Evolutionary conservation across 1,139 yeast genomes (phyloP), one percentile per base, ranked within the genome.

Genomic region (Scheffersomyces segobiensis): DNA sequence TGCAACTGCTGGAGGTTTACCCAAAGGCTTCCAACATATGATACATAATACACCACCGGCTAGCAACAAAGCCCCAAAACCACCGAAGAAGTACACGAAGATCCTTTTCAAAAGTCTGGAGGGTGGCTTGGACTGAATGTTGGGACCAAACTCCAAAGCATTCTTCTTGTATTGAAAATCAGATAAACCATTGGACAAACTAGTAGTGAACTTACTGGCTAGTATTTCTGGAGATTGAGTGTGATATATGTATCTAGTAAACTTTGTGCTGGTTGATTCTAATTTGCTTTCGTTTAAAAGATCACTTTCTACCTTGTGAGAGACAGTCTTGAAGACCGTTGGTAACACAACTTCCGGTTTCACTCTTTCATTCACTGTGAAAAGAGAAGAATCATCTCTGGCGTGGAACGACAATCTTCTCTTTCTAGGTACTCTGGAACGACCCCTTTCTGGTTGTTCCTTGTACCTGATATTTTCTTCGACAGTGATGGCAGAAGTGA

Each of bases 1-100:
- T 5, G 85, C 76, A 21, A 74, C 64, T 0, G 79, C 77, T 3
- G 87, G 86, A 22, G 86, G 86, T 47, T 79, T 68, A 18, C 86
- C 85, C 54, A 83, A 70, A 1, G 86, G 86, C 60, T 80, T 81
- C 84, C 85, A 83, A 48, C 80, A 71, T 50, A 83, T 67, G 55
- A 79, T 72, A 62, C 81, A 80, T 50, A 83, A 70, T n/a, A 82
- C 67, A 55, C 83, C 85, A 60, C 82, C 84, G 52, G 71, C 67
- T 60, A 81, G 67, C 53, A 83, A 71, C 54, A 83, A 68, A 0
- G 74, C 64, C 49, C 87, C 85, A 65, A 83, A 83, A 2, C 87
- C 86, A 57, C 86, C 85, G 69, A 83, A 83, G 56, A 79, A 70
- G 65, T 83, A 80, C 59, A 71, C 62, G 54, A 79, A 71, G 3